These are phyloP conservation scores for Microbotryum violaceum DNA, from an alignment of 1,284 basidiomycete genomes.

Conservation along the genomic window DNA sequence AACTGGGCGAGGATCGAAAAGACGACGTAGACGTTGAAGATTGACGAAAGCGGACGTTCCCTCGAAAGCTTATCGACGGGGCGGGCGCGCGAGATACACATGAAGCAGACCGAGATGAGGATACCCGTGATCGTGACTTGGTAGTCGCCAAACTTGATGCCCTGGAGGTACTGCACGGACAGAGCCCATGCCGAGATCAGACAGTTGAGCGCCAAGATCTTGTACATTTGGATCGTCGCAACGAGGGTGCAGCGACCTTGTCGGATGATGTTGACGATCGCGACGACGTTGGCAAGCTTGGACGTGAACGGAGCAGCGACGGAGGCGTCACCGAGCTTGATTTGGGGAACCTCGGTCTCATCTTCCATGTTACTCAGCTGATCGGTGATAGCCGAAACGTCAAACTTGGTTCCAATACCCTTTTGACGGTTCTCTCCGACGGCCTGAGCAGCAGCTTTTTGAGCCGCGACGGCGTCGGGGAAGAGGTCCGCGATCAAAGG, in stretches of 20 bases:
- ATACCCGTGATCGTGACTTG: conserved; percentile 51
- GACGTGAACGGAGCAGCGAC: conserved; percentile 96
- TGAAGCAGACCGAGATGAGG: conserved; percentile 93
- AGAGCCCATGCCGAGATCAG: conserved; percentile 91
- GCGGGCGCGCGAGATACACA: conserved; percentile 95
- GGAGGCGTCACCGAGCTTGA: conserved; percentile 92
- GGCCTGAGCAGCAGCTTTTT: conserved; percentile 59
- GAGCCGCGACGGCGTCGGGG: conserved; percentile 83
- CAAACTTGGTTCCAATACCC: conserved; percentile 72
- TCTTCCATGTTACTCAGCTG: conserved; percentile 85
- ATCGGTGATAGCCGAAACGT: conserved; percentile 75
- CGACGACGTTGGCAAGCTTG: conserved; percentile 84
- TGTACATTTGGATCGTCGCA: conserved; percentile 97
- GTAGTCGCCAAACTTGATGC: conserved; percentile 96
- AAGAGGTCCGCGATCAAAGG: conserved; percentile 70
- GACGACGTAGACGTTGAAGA: conserved; percentile 90
- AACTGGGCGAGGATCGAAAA: conserved; percentile 85
- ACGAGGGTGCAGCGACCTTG: conserved; percentile 94
- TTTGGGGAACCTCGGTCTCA: conserved; percentile 81
- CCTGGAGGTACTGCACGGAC: conserved; percentile 90
- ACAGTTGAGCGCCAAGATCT: conserved; percentile 91
- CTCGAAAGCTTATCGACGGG: conserved; percentile 84
- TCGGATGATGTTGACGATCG: conserved; percentile 88
- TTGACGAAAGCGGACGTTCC: conserved; percentile 84
- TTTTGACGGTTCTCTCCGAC: conserved; percentile 11